phyloP scores from a whole-genome alignment of 177 flowering plant genomes.

The Vitis hybrid region DNA sequence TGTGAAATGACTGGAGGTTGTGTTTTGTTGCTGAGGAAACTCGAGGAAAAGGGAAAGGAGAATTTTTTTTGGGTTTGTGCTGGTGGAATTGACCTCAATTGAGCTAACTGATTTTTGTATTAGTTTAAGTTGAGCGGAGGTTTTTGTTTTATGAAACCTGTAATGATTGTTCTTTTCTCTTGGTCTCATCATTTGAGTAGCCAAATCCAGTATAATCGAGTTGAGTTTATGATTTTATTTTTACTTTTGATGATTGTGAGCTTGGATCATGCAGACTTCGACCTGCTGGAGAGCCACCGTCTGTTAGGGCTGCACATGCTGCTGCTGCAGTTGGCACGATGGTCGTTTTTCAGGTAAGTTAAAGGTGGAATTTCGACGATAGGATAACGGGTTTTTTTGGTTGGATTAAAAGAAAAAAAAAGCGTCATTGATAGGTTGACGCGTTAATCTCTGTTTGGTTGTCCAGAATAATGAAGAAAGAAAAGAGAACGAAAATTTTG shows the following conservation, averaged over 20 bases:
- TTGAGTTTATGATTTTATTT: background rate
- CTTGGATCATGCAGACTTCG: slow-evolving; percentile 46
- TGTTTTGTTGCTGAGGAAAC: no score
- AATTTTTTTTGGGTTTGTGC: background rate
- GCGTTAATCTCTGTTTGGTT: no score
- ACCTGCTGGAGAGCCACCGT: slow-evolving; percentile 94
- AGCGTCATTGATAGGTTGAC: no score
- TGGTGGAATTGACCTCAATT: background rate
- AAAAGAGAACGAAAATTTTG: no score
- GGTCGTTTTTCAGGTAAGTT: slow-evolving; percentile 95
- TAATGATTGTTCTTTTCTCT: no score
- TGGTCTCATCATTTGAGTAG: no score
- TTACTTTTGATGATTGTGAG: slow-evolving; percentile 2
- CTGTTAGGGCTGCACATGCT: slow-evolving; percentile 97
- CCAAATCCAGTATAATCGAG: background rate
- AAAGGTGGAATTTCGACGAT: slow-evolving; percentile 1
- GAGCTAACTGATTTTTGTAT: background rate
- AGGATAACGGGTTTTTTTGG: slow-evolving; percentile 1
- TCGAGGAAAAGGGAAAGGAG: no score
- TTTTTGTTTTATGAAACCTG: background rate
- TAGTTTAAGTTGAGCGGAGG: slow-evolving; percentile 5
- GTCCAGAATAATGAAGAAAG: no score
- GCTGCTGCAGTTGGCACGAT: slow-evolving; percentile 97
- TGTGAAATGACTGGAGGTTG: background rate
- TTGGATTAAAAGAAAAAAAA: background rate